A percentile compares a stretch with the other conserved stretches of the same genome.
These are phyloP conservation scores for Akanthomyces lecanii DNA, from an alignment of 2,329 filamentous ascomycete species.

Conservation along the genomic window DNA sequence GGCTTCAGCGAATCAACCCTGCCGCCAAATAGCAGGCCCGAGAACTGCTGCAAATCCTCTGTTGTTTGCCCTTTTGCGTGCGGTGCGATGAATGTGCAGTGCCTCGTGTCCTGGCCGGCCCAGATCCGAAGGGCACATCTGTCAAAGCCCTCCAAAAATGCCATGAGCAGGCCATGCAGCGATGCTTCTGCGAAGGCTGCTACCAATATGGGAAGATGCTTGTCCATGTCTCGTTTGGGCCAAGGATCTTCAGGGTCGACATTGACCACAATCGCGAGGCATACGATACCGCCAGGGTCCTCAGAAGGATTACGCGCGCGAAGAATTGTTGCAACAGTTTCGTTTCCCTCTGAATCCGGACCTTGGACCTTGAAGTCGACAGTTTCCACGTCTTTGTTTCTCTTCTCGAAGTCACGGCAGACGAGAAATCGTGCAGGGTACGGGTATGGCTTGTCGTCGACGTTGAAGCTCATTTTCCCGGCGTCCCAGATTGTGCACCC, in stretches of 20 bases:
- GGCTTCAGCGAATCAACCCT: background rate
- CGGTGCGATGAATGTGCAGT: background rate
- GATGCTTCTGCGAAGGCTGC: background rate
- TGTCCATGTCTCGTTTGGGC: background rate
- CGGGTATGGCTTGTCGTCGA: background rate
- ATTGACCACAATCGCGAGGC: background rate
- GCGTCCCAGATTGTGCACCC: constrained; percentile 4
- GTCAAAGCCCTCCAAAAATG: background rate
- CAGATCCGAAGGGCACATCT: background rate
- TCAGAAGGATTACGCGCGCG: background rate
- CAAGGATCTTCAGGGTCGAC: background rate
- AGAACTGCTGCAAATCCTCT: background rate
- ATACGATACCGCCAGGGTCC: background rate
- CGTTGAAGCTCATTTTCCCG: background rate
- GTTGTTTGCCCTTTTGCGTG: background rate
- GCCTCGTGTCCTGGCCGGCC: background rate
- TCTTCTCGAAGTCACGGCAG: background rate
- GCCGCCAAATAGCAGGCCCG: background rate
- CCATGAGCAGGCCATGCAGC: background rate
- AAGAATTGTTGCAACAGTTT: background rate
- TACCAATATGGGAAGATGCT: background rate
- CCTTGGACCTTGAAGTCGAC: background rate
- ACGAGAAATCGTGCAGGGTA: background rate
- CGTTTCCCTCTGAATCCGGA: background rate
- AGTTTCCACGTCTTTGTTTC: background rate